These are phyloP conservation scores for Eucommia ulmoides DNA, from an alignment of 257 asterid genomes.

Conservation along the genomic window DNA sequence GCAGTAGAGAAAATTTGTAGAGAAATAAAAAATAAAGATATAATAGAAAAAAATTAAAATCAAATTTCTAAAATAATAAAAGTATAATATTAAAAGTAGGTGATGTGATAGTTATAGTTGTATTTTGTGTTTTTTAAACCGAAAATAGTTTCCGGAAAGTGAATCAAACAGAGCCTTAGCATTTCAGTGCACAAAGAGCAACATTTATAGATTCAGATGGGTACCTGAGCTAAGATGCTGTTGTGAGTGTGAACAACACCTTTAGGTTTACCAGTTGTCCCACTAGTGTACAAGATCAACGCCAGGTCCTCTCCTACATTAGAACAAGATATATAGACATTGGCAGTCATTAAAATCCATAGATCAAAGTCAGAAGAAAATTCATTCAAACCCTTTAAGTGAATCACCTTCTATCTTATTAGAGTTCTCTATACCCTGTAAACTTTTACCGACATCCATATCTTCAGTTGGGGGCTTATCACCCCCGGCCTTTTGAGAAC, in stretches of 20 bases:
- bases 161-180: too few relatives aligned
- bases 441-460: constrained; percentile 9
- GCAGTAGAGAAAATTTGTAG: too few relatives aligned
- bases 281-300: constrained; percentile 84
- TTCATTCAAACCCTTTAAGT: constrained; percentile 4
- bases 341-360: constrained; percentile 1
- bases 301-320: constrained; percentile 73
- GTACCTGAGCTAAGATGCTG: constrained; percentile 84
- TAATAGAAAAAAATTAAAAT: too few relatives aligned
- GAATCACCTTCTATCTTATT: constrained; percentile 36
- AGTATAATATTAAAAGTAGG: too few relatives aligned
- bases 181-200: too few relatives aligned
- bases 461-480: constrained; percentile 19
- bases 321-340: constrained; percentile 9
- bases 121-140: too few relatives aligned
- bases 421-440: constrained; percentile 17
- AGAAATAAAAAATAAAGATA: too few relatives aligned
- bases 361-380: constrained; percentile 5
- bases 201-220: constrained; percentile 1
- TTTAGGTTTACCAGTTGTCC: constrained; percentile 97
- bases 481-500: constrained; percentile 17
- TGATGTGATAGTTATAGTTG: too few relatives aligned
- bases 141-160: too few relatives aligned
- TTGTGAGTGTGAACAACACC: constrained; percentile 97
- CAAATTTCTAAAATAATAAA: too few relatives aligned